These are phyloP conservation scores for Zygosaccharomyces sapae DNA, from an alignment of 1,139 yeast genomes.

Conservation along the genomic window DNA sequence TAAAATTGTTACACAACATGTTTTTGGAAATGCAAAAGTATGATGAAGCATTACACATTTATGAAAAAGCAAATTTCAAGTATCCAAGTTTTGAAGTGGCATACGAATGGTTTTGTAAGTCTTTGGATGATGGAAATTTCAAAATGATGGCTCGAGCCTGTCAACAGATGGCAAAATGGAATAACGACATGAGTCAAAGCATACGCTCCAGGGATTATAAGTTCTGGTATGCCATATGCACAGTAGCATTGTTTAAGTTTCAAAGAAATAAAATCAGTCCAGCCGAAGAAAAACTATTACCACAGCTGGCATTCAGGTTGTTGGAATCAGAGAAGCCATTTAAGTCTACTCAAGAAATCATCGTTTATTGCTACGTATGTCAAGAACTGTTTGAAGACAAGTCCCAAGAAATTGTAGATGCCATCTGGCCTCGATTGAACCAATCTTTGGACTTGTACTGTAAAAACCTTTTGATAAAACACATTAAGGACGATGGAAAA, in stretches of 20 bases:
- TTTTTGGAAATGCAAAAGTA: conserved; percentile 27
- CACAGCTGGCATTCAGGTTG: conserved; percentile 26
- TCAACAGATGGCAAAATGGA: conserved; percentile 26
- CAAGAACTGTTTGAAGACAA: conserved; percentile 25
- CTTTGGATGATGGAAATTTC: conserved; percentile 27
- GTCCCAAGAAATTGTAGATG: conserved; percentile 25
- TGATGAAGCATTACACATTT: conserved; percentile 27
- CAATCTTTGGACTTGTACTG: conserved; percentile 31
- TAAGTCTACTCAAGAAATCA: conserved; percentile 30
- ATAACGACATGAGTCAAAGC: conserved; percentile 11
- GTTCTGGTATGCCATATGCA: conserved; percentile 33
- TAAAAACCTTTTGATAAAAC: conserved; percentile 32
- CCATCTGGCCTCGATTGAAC: conserved; percentile 24
- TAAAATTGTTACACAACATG: conserved; percentile 28
- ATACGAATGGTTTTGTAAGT: conserved; percentile 29
- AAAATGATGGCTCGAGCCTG: conserved; percentile 28
- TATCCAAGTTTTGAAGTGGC: conserved; percentile 29
- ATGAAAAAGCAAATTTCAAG: conserved; percentile 29
- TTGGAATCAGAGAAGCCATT: conserved; percentile 27
- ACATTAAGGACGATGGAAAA: conserved; percentile 18
- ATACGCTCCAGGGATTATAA: conserved; percentile 20
- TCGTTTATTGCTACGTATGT: conserved; percentile 32
- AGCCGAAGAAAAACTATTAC: conserved; percentile 25
- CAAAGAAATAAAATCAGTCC: conserved; percentile 19
- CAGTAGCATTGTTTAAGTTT: conserved; percentile 25